Evolutionary conservation across 257 asterid species (phyloP).

Genomic region (Petunia axillaris): DNA sequence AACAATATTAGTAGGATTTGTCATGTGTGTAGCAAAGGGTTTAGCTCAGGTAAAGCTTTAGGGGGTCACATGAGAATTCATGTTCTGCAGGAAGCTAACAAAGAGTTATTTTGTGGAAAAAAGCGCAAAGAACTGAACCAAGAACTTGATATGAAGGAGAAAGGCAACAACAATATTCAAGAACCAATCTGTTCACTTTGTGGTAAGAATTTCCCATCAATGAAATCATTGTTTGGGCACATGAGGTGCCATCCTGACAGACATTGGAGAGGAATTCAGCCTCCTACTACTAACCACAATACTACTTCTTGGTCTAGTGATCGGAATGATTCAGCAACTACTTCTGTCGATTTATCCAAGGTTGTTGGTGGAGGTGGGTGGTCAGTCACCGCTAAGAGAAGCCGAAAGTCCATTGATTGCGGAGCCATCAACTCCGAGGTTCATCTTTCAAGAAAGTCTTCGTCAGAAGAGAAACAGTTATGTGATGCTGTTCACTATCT

Average conservation of each 20-base stretch:
- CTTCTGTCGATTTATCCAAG: slow-evolving; percentile 24
- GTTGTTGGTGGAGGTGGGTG: slow-evolving; percentile 43
- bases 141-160: slow-evolving; percentile 5
- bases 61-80: slow-evolving; percentile 87
- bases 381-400: slow-evolving; percentile 59
- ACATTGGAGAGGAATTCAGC: slow-evolving; percentile 59
- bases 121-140: slow-evolving; percentile 22
- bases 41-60: slow-evolving; percentile 67
- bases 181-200: slow-evolving; percentile 40
- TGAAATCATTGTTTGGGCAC: slow-evolving; percentile 61
- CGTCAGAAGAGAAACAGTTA: slow-evolving; percentile 31
- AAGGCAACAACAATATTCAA: background rate
- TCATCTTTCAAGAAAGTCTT: background rate
- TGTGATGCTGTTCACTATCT: slow-evolving; percentile 42
- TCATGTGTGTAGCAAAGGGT: slow-evolving; percentile 45
- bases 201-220: slow-evolving; percentile 46
- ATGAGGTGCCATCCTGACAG: slow-evolving; percentile 66
- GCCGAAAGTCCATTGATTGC: slow-evolving; percentile 42
- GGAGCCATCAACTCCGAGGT: slow-evolving; percentile 18
- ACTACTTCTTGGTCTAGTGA: slow-evolving; percentile 25
- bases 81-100: slow-evolving; percentile 26
- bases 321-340: background rate
- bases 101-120: background rate
- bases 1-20: slow-evolving; percentile 42
- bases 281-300: slow-evolving; percentile 27